phyloP scores from a whole-genome alignment of 768 basidiomycete genomes.

The Plicaturopsis crispa region DNA sequence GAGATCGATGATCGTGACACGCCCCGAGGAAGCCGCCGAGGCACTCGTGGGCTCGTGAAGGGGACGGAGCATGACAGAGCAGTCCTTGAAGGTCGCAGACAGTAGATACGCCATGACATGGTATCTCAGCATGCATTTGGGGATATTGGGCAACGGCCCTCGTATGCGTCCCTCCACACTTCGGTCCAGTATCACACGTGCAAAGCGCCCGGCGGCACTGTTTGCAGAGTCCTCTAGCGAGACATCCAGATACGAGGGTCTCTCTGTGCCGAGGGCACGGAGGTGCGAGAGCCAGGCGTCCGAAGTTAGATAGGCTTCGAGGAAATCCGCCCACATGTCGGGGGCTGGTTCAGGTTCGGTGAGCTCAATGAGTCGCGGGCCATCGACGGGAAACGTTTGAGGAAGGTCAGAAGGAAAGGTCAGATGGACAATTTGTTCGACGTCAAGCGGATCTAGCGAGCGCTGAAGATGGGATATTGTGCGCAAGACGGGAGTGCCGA shows the following conservation, averaged over 20 bases:
- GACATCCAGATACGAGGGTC: too few species aligned
- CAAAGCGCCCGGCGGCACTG: too few species aligned
- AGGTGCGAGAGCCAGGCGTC: conserved; percentile 27
- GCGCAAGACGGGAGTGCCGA: conserved; percentile 42
- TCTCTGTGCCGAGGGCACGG: too few species aligned
- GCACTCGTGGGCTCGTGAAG: conserved; percentile 4
- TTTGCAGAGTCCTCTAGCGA: too few species aligned
- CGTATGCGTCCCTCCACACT: too few species aligned
- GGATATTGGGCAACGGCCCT: too few species aligned
- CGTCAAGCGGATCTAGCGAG: conserved; percentile 74
- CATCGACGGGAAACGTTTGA: conserved; percentile 9
- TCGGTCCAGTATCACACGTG: too few species aligned
- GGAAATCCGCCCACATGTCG: conserved; percentile 59
- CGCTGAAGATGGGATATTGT: conserved; percentile 59
- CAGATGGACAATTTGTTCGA: conserved; percentile 65
- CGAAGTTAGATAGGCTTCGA: conserved; percentile 41
- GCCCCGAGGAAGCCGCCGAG: background rate
- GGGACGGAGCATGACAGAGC: conserved; percentile 58
- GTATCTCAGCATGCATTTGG: conserved; percentile 44
- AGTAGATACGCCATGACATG: conserved; percentile 73
- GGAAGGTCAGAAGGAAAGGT: conserved; percentile 26
- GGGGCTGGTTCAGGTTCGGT: conserved; percentile 43
- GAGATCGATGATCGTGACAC: conserved; percentile 73
- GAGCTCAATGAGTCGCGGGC: conserved; percentile 13
- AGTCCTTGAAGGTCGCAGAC: conserved; percentile 95